Conservation (phyloP, 371 early-diverging fungal genomes). For the Saksenaea oblongispora region DNA sequence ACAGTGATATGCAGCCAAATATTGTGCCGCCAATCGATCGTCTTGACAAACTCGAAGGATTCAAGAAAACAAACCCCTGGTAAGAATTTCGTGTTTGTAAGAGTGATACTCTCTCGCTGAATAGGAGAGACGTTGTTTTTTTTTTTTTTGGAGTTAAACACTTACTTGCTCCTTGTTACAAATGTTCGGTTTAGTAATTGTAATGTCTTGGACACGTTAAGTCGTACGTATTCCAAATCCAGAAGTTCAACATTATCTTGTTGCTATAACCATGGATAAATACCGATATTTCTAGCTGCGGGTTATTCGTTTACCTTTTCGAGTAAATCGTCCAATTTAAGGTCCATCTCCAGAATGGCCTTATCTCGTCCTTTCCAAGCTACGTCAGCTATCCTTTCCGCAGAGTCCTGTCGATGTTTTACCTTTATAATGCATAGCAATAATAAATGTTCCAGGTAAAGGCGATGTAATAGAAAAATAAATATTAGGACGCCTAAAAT, state of each 20-base stretch:
- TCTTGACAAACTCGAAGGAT: slow-evolving; percentile 9
- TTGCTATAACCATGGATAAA: slow-evolving; percentile 61
- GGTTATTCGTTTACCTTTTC: slow-evolving; percentile 66
- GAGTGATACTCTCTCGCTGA: slow-evolving; percentile 20
- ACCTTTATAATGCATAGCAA: slow-evolving; percentile 88
- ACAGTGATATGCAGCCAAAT: slow-evolving; percentile 18
- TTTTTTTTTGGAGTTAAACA: slow-evolving; percentile 14
- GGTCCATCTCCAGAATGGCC: slow-evolving; percentile 94
- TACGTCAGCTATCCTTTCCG: neutral
- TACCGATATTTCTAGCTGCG: neutral
- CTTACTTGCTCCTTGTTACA: slow-evolving; percentile 51
- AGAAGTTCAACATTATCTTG: slow-evolving; percentile 85
- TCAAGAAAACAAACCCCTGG: slow-evolving; percentile 29
- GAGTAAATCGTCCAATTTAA: slow-evolving; percentile 91
- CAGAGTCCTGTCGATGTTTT: neutral
- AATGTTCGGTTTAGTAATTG: slow-evolving; percentile 47
- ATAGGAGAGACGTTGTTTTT: slow-evolving; percentile 38
- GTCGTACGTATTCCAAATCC: slow-evolving; percentile 92
- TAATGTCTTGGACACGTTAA: slow-evolving; percentile 60
- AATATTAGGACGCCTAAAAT: slow-evolving; percentile 77
- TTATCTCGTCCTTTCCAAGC: slow-evolving; percentile 74
- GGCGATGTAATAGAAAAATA: slow-evolving; percentile 88
- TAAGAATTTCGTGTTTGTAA: slow-evolving; percentile 21
- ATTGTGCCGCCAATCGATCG: slow-evolving; percentile 12
- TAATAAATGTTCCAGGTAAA: slow-evolving; percentile 85